Conservation (phyloP, 192 early-diverging fungal genomes). For the Linnemannia hyalina region DNA sequence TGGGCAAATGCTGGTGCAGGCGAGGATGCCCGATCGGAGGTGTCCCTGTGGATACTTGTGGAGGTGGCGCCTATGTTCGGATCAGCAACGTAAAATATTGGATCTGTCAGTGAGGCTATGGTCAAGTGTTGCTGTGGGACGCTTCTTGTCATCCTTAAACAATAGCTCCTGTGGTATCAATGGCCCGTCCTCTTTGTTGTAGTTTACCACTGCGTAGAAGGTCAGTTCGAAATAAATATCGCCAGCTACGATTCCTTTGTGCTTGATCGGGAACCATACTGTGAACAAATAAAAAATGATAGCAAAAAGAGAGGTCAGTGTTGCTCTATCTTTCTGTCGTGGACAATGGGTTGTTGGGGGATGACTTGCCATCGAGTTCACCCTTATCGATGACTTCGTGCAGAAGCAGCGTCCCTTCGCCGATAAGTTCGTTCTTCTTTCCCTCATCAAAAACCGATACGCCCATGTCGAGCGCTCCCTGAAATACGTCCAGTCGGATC, state of each 20-base stretch:
- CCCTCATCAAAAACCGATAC: conserved; percentile 39
- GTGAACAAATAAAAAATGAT: neutral
- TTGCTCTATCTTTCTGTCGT: neutral
- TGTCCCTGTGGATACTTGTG: neutral
- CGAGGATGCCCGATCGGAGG: neutral
- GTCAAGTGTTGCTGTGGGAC: neutral
- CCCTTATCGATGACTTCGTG: conserved; percentile 53
- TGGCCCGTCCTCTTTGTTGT: no score
- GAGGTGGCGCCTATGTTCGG: conserved; percentile 10
- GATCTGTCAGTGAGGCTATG: neutral
- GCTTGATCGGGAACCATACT: conserved; percentile 65
- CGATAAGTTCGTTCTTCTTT: conserved; percentile 48
- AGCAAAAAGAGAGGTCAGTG: neutral
- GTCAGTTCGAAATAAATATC: conserved; percentile 68
- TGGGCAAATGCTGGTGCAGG: conserved; percentile 2
- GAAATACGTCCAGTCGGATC: conserved; percentile 50
- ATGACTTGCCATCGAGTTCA: conserved; percentile 48
- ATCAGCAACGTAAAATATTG: neutral
- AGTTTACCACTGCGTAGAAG: conserved; percentile 63
- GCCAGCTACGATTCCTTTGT: conserved; percentile 59
- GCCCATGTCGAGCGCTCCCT: conserved; percentile 34
- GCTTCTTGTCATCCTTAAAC: no score
- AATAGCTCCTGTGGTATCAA: neutral
- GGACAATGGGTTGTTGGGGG: neutral
- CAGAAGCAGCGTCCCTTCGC: conserved; percentile 40